A percentile compares a stretch with the other conserved stretches of the same genome.
phyloP scores from a whole-genome alignment of 169 alveolate species.

The Theileria luwenshuni region DNA sequence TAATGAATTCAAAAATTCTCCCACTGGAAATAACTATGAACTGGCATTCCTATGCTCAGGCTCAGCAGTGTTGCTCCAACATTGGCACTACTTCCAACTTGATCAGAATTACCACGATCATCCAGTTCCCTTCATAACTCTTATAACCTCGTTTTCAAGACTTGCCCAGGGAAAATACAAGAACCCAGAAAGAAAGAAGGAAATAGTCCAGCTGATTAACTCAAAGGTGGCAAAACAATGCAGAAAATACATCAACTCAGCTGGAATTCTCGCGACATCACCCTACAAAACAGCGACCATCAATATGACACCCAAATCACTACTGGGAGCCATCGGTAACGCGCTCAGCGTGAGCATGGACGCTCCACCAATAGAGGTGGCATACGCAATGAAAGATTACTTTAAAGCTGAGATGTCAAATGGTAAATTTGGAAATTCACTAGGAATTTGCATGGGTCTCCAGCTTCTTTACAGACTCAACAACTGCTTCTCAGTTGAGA shows the following conservation, averaged over 20 bases:
- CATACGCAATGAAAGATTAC: conserved; percentile 37
- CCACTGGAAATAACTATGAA: conserved; percentile 33
- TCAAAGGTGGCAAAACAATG: conserved; percentile 47
- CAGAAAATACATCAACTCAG: conserved; percentile 61
- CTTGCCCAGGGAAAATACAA: conserved; percentile 50
- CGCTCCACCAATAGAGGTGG: conserved; percentile 41
- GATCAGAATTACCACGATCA: conserved; percentile 50
- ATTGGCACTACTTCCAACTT: conserved; percentile 54
- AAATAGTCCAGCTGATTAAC: conserved; percentile 44
- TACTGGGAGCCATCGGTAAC: conserved; percentile 65
- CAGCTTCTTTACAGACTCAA: conserved; percentile 56
- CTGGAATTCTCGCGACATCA: conserved; percentile 46
- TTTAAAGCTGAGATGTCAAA: conserved; percentile 29
- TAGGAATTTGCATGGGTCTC: conserved; percentile 54
- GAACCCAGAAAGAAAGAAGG: conserved; percentile 21
- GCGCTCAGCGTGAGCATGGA: conserved; percentile 54
- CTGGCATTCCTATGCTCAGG: conserved; percentile 60
- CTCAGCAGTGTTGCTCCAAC: conserved; percentile 48
- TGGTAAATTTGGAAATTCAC: conserved; percentile 36
- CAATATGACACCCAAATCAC: conserved; percentile 41
- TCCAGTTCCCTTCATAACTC: conserved; percentile 43
- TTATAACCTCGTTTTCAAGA: conserved; percentile 57
- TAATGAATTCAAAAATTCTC: conserved; percentile 16
- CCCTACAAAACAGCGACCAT: conserved; percentile 48
- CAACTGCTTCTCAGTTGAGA: conserved; percentile 53